A percentile compares a stretch with the other conserved stretches of the same genome.
These are phyloP conservation scores for Mytilinidion resinicola DNA, from an alignment of 495 filamentous ascomycete species.

Conservation along the genomic window DNA sequence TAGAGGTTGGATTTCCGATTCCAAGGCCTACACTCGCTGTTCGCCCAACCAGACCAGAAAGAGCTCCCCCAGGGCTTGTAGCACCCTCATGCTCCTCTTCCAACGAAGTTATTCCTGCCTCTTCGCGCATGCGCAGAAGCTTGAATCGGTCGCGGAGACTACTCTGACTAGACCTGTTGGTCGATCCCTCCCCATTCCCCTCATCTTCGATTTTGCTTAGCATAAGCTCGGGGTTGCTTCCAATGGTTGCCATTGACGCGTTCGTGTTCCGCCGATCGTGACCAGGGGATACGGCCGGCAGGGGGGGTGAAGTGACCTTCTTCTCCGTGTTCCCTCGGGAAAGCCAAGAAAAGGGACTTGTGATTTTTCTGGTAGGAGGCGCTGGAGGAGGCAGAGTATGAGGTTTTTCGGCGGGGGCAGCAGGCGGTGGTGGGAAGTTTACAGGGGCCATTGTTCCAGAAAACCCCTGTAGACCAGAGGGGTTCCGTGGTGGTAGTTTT, in stretches of 20 bases:
- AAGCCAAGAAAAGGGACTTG: conserved; percentile 78
- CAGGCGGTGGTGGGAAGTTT: conserved; percentile 25
- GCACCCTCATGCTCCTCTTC: conserved; percentile 45
- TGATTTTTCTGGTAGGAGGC: conserved; percentile 56
- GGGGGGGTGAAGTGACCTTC: conserved; percentile 50
- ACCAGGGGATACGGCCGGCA: conserved; percentile 39
- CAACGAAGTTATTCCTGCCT: conserved; percentile 52
- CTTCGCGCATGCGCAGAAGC: conserved; percentile 70
- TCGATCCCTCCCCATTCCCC: conserved; percentile 44
- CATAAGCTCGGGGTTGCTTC: conserved; percentile 68
- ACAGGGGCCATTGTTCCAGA: conserved; percentile 24
- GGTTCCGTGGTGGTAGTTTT: conserved; percentile 23
- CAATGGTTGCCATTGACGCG: conserved; percentile 65
- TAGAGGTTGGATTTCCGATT: conserved; percentile 49
- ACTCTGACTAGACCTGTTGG: conserved; percentile 52
- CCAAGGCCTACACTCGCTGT: conserved; percentile 46
- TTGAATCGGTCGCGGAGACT: conserved; percentile 85
- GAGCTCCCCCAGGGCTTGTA: conserved; percentile 31
- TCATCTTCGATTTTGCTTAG: conserved; percentile 64
- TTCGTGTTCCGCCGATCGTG: conserved; percentile 59
- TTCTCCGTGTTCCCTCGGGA: conserved; percentile 65
- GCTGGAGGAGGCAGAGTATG: conserved; percentile 29
- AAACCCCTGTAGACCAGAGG: conserved; percentile 17
- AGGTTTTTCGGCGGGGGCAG: conserved; percentile 21
- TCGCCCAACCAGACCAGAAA: conserved; percentile 41